These are phyloP conservation scores for Theileria sp. DNA, from an alignment of 169 alveolate species.

Conservation along the genomic window DNA sequence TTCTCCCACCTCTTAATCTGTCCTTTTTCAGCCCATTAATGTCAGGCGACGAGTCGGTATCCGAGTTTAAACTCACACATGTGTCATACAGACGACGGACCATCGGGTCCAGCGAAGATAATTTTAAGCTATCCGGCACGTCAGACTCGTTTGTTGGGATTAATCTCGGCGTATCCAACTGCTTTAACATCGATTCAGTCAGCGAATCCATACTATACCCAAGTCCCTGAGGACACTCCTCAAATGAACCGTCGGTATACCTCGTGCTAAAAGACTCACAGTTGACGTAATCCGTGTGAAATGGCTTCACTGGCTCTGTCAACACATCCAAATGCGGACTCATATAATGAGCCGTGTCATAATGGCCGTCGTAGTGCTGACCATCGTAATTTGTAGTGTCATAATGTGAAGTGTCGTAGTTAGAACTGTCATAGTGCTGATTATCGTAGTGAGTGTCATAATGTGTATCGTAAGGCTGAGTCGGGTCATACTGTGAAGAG, in stretches of 20 bases:
- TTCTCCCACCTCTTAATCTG: background rate
- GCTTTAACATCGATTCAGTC: conserved; percentile 56
- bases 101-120: conserved; percentile 36
- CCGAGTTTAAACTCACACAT: conserved; percentile 17
- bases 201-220: conserved; percentile 37
- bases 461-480: background rate
- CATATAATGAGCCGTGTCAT: background rate
- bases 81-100: conserved; percentile 34
- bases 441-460: background rate
- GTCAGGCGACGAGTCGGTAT: background rate
- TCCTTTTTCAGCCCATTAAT: background rate
- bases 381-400: background rate
- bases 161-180: conserved; percentile 59
- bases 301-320: background rate
- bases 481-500: background rate
- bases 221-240: conserved; percentile 6
- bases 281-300: conserved; percentile 12
- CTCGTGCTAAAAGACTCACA: conserved; percentile 34
- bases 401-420: background rate
- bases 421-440: background rate
- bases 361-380: too few species aligned
- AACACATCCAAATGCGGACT: conserved; percentile 1
- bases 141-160: background rate
- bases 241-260: conserved; percentile 33
- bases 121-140: background rate